Evolutionary conservation across 495 filamentous ascomycete species (phyloP), one percentile per base, ranked within the genome.

Genomic region (Aspergillus coremiiformis): DNA sequence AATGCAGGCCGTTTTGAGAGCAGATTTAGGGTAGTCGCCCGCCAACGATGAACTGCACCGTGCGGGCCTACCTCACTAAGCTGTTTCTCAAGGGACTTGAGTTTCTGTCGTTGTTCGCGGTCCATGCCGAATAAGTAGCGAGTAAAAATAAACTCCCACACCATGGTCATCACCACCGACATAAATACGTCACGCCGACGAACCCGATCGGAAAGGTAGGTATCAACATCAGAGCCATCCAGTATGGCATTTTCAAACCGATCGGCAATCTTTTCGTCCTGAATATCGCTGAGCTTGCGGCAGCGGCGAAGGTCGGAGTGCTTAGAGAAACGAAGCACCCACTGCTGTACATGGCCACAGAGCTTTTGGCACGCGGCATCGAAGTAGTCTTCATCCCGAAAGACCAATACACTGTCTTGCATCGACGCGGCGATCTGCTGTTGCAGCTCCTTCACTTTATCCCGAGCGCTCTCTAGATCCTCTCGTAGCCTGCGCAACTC

Each of bases 51-150:
- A 15, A 98, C 89, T 8, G 93, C 89, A 45, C 82, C 76, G 35
- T 76, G 75, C 7, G 87, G 84, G 62, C 89, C 92, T 58, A 95
- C 87, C 67, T 96, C 93, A 22, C 74, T 69, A n/a, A 98, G 76
- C 46, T 84, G 82, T 71, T 93, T 95, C 71, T 98, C 93, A 14
- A 97, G 81, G 7, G 81, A 80, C 70, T 97, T 95, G 63, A 98
- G 85, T 63, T 95, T 96, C 68, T 97, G 91, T 22, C 94, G 86
- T 63, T 98, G 91, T 63, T 96, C 93, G 46, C 90, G 80, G 69
- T 96, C 92, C 89, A 97, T 93, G 55, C 94, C 93, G 62, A 98
- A 97, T 30, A 98, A 82, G 63, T 97, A 98, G 50, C 94, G 84
- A 10, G 90, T 95, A 67, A 98, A 98, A 63, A 98, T 84, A 61